Conservation (phyloP, 371 early-diverging fungal species). For the Nosema bombycis region DNA sequence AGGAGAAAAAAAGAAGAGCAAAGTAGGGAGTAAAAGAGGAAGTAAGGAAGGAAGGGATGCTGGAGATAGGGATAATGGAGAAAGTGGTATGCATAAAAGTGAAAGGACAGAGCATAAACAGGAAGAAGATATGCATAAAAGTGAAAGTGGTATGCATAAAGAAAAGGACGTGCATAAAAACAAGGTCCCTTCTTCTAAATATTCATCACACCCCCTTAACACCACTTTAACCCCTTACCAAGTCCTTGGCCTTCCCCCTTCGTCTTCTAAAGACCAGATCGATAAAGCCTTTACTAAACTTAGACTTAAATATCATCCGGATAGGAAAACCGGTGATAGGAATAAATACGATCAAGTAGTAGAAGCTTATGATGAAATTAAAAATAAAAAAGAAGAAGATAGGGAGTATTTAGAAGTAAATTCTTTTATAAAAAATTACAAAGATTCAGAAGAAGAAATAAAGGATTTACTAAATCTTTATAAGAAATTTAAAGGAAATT, state of each 20-base stretch:
- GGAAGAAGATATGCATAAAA: too few relatives aligned
- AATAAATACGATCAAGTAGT: conserved; percentile 46
- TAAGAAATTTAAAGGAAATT: conserved; percentile 57
- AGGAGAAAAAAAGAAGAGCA: too few relatives aligned
- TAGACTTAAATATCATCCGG: conserved; percentile 75
- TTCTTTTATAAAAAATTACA: conserved; percentile 43
- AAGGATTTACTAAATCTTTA: conserved; percentile 50
- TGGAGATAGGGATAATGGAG: too few relatives aligned
- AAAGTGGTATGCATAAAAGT: too few relatives aligned
- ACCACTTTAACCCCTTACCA: too few relatives aligned
- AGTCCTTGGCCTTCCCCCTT: conserved; percentile 74
- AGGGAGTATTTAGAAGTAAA: conserved; percentile 40
- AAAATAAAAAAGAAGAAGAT: conserved; percentile 12
- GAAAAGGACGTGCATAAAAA: too few relatives aligned
- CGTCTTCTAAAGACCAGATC: conserved; percentile 75
- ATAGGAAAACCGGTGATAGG: conserved; percentile 76
- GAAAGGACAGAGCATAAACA: too few relatives aligned
- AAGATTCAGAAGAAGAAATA: conserved; percentile 55
- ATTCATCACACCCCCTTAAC: too few relatives aligned
- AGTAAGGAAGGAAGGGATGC: too few relatives aligned
- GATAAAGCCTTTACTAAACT: conserved; percentile 79
- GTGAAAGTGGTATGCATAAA: too few relatives aligned
- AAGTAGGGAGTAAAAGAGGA: too few relatives aligned
- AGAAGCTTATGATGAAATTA: conserved; percentile 51
- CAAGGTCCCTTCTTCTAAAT: too few relatives aligned